Evolutionary conservation across 2,329 filamentous ascomycete species (phyloP), one percentile per base, ranked within the genome.

Genomic region (Aspergillus japonicus): DNA sequence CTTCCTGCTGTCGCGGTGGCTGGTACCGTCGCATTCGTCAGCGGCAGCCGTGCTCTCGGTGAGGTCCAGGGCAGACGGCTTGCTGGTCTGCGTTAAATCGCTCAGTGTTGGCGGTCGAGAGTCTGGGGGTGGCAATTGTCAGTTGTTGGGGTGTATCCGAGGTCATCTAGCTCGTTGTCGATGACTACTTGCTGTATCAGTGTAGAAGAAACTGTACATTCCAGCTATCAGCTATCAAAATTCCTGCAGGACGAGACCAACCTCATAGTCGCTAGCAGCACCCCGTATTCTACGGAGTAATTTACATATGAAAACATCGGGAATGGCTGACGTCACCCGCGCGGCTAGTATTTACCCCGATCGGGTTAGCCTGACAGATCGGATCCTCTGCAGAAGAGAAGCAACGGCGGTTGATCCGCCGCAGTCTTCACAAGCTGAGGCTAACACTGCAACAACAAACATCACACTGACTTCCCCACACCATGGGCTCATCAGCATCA

Each of bases 11-110:
- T 89, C 56, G 82, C 82, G 35, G 78, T 87, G 48, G 85, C 95
- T 31, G 87, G 88, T 16, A 77, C 84, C 26, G 85, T 92, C 57
- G 86, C 91, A 11, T 91, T 96, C 73, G 77, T 98, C 63, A 96
- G 91, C 73, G 95, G 95, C 58, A 92, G 89, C 73, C 89, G 92
- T 76, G 95, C 95, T 5, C 81, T 99, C 67, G 90, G 91, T 53
- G 95, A 99, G 81, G 94, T 99, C 31, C 95, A 97, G 80, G 87
- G 89, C 71, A 86, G 95, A 66, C 87, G 95, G 59, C 79, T 97
- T 69, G 89, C 90, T 23, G 93, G 92, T 5, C 73, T 84, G 64
- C 78, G 86, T 73, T 88, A 71, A 80, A 63, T 47, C 52, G 26
- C 39, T 19, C 6, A 7, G 39, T 16, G 39, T 16, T 35, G 14